Conservation (phyloP, 805 yeast species). For the Saturnispora besseyi region DNA sequence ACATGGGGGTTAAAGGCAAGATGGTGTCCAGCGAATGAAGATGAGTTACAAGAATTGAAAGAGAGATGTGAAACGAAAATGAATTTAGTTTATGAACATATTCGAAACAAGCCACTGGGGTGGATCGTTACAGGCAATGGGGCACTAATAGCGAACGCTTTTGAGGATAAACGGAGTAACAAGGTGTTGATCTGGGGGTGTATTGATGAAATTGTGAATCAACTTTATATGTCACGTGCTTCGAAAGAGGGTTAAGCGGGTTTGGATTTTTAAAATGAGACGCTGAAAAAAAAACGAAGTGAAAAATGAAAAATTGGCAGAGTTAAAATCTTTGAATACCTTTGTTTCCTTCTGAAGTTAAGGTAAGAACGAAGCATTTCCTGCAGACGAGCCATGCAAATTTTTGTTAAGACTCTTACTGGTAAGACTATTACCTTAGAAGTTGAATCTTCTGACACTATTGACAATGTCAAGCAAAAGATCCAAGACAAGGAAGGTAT, state of each 20-base stretch:
- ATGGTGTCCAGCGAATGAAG: not conserved
- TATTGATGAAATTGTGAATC: not conserved
- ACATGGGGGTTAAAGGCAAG: slow-evolving; percentile 7
- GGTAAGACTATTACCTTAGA: slow-evolving; percentile 76
- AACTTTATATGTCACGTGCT: slow-evolving; percentile 4
- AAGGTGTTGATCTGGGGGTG: not conserved
- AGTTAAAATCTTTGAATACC: not conserved
- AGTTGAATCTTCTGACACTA: slow-evolving; percentile 96
- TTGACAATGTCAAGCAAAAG: slow-evolving; percentile 93
- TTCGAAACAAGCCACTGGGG: not conserved
- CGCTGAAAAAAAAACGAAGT: not conserved
- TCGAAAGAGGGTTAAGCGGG: slow-evolving; percentile 3
- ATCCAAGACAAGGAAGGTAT: slow-evolving; percentile 97
- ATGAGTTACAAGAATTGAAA: not conserved
- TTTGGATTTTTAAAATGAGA: not conserved
- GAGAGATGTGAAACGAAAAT: not conserved
- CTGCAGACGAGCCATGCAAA: slow-evolving; percentile 72
- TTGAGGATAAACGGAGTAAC: not conserved
- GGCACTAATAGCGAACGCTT: not conserved
- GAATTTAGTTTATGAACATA: not conserved
- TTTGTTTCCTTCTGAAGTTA: slow-evolving; percentile 13
- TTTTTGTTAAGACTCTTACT: slow-evolving; percentile 47
- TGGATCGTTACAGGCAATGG: slow-evolving; percentile 1
- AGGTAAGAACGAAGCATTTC: slow-evolving; percentile 61
- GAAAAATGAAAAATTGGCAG: not conserved